A percentile compares a stretch with the other conserved stretches of the same genome.
Evolutionary conservation across 2,329 filamentous ascomycete genomes (phyloP).

Genomic region (Fusarium austroafricanum): DNA sequence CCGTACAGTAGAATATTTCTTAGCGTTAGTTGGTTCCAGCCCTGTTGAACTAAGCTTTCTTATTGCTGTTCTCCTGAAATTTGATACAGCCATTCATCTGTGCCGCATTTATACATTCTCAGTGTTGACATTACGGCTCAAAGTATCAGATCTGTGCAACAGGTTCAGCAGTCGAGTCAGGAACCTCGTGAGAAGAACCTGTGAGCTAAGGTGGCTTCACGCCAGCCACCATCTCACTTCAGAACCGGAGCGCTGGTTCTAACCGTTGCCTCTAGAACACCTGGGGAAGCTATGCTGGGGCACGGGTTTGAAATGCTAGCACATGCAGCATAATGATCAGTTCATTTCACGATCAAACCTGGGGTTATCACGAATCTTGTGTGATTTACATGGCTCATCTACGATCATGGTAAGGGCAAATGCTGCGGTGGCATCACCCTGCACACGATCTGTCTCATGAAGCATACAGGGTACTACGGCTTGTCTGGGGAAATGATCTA

Average conservation of each 20-base stretch:
- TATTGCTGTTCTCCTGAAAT: constrained; percentile 7
- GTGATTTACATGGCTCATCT: constrained; percentile 24
- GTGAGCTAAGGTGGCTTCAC: background rate
- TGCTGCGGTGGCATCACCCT: constrained; percentile 36
- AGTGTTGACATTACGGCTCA: constrained; percentile 15
- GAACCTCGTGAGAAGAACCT: background rate
- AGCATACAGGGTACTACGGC: constrained; percentile 26
- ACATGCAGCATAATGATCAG: constrained; percentile 3
- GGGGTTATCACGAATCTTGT: constrained; percentile 25
- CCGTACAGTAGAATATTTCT: background rate
- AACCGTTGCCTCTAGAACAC: background rate
- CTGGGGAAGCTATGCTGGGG: constrained; percentile 5
- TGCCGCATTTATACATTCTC: constrained; percentile 3
- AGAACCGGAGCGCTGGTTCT: background rate
- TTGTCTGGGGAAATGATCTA: constrained; percentile 8
- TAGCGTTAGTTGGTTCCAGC: constrained; percentile 4
- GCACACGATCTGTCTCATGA: constrained; percentile 30
- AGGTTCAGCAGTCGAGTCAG: constrained; percentile 23
- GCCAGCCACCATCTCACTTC: background rate
- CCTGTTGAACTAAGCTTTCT: constrained; percentile 4
- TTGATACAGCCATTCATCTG: constrained; percentile 24
- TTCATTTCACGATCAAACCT: constrained; percentile 20
- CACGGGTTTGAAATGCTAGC: background rate
- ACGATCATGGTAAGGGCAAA: constrained; percentile 21
- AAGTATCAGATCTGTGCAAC: constrained; percentile 23